A percentile compares a stretch with the other conserved stretches of the same genome.
These are phyloP conservation scores for Pouteria glomerata DNA, from an alignment of 148 eudicot genomes.

Conservation along the genomic window DNA sequence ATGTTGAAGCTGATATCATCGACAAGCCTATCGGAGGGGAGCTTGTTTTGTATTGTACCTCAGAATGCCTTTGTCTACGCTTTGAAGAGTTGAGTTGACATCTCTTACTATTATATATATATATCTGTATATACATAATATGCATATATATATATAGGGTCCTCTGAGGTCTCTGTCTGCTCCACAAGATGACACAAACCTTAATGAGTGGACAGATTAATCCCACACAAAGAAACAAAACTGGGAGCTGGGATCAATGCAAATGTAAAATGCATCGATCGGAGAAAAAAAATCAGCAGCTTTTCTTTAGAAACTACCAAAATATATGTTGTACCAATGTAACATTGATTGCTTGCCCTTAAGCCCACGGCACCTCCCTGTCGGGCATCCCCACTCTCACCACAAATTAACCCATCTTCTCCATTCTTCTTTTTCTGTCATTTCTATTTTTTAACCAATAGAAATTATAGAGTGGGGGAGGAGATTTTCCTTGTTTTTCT, in stretches of 20 bases:
- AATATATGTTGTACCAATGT: neutral
- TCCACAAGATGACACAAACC: conserved; percentile 19
- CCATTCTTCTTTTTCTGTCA: too few relatives aligned
- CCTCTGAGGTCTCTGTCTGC: neutral
- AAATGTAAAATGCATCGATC: conserved; percentile 6
- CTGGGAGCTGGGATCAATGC: conserved; percentile 8
- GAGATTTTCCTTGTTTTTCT: too few relatives aligned
- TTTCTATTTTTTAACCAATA: too few relatives aligned
- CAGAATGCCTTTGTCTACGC: neutral
- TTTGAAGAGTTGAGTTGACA: too few relatives aligned
- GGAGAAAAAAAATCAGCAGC: neutral
- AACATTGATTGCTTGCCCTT: neutral
- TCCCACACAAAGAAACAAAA: conserved; percentile 11
- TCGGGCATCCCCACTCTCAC: neutral
- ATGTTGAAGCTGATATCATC: neutral
- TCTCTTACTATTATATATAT: too few relatives aligned
- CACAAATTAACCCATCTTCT: too few relatives aligned
- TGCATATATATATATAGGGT: neutral
- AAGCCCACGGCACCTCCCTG: neutral
- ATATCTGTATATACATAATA: too few relatives aligned
- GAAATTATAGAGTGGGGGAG: too few relatives aligned
- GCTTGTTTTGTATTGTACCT: neutral
- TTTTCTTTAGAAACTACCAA: conserved; percentile 3
- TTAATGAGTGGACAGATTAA: conserved; percentile 18
- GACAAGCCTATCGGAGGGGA: neutral